Evolutionary conservation across 2,329 filamentous ascomycete species (phyloP), one percentile per base, ranked within the genome.

Genomic region (Fusarium odoratissimum): DNA sequence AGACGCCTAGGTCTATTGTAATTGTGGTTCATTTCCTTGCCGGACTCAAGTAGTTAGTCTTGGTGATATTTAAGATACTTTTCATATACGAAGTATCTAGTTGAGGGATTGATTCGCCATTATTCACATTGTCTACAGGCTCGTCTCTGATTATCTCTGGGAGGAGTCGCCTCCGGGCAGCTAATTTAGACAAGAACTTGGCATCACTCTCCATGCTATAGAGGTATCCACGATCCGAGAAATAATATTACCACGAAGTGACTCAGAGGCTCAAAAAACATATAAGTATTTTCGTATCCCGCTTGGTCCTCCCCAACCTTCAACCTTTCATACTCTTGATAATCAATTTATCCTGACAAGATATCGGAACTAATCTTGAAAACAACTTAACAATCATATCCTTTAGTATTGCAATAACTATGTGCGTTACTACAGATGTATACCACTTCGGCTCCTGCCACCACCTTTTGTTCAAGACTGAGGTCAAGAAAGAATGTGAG

Each of bases 141-240:
- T 13, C 4, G 23, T 13, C 3, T 45, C 11, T 28, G 8, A 19
- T 28, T 9, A 13, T 14, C 5, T 21, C 12, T 4, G 5, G 12
- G 17, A 25, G 17, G 13, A 12, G 14, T 14, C 13, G 5, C 23
- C 7, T 0, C 7, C 3, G 5, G 11, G 8, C 3, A 45, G 7
- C 17, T 28, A 45, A 13, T 45, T 4, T 8, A 28, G 23, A 4
- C 23, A 13, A 19, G 7, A 21, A 13, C 4, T 5, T 3, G 16
- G 14, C 4, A n/a, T 8, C 14, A 16, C 4, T 3, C 16, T 23
- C 14, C 17, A 31, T 8, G 9, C 10, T 23, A 11, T 12, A 9
- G 7, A 16, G 8, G 7, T 41, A 16, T 41, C n/a, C 40, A 16
- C 7, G 13, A 41, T 8, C 13, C 2, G 12, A 23, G 19, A n/a